These are phyloP conservation scores for Canariomyces notabilis DNA, from an alignment of 2,329 filamentous ascomycete species.

Conservation along the genomic window DNA sequence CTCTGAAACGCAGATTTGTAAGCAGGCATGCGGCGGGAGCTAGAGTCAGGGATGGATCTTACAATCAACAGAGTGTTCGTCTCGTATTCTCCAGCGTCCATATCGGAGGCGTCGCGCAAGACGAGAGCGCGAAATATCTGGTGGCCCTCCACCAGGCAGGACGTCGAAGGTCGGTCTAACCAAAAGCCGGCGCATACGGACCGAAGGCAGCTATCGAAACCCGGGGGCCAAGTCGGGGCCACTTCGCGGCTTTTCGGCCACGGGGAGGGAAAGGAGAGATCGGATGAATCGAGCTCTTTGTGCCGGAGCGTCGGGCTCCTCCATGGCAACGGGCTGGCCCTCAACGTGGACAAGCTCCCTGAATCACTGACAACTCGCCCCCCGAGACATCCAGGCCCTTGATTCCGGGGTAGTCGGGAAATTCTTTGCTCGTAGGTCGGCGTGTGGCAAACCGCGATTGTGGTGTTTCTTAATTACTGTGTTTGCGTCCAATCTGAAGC, in stretches of 20 bases:
- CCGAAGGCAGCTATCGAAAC: conserved; percentile 2
- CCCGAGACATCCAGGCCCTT: conserved; percentile 12
- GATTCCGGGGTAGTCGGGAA: neutral
- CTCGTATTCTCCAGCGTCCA: conserved; percentile 60
- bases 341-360: conserved; percentile 9
- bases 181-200: conserved; percentile 18
- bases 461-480: conserved; percentile 8
- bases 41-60: conserved; percentile 26
- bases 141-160: conserved; percentile 22
- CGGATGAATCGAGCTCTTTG: conserved; percentile 19
- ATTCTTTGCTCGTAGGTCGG: neutral
- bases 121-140: conserved; percentile 18
- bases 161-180: conserved; percentile 10
- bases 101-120: conserved; percentile 38
- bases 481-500: too few relatives aligned
- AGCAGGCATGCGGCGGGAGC: neutral
- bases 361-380: conserved; percentile 15
- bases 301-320: conserved; percentile 20
- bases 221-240: conserved; percentile 1
- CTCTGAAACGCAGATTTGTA: conserved; percentile 36
- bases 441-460: conserved; percentile 4
- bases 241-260: conserved; percentile 1
- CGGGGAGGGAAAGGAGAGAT: conserved; percentile 9
- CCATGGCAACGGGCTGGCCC: conserved; percentile 23
- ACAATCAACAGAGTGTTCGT: conserved; percentile 58